Evolutionary conservation across 2,329 filamentous ascomycete species (phyloP).

Genomic region (Gaeumannomyces tritici): DNA sequence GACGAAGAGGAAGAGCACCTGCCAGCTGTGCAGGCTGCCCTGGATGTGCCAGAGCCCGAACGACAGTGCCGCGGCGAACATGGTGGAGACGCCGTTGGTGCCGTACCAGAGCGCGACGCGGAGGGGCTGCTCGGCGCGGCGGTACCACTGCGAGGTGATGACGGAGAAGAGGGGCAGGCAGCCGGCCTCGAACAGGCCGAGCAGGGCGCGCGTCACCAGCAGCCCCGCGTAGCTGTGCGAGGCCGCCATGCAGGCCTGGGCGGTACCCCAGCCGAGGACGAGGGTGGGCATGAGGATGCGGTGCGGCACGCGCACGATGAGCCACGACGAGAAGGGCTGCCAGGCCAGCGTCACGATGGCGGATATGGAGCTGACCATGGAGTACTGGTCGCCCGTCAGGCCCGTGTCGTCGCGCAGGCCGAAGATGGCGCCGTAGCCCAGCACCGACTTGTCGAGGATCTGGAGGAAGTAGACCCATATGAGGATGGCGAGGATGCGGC

Average conservation of each 20-base stretch:
- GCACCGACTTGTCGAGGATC: slow-evolving; percentile 48
- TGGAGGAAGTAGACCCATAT: slow-evolving; percentile 52
- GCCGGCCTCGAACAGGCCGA: slow-evolving; percentile 25
- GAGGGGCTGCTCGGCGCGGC: slow-evolving; percentile 47
- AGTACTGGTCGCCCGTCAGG: slow-evolving; percentile 45
- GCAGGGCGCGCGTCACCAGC: slow-evolving; percentile 18
- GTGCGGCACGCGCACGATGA: slow-evolving; percentile 53
- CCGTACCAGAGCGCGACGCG: slow-evolving; percentile 59
- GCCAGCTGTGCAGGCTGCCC: slow-evolving; percentile 23
- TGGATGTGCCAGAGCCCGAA: slow-evolving; percentile 47
- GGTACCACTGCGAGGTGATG: slow-evolving; percentile 38
- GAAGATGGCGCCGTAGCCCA: slow-evolving; percentile 49
- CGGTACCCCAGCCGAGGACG: slow-evolving; percentile 33
- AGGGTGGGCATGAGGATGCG: slow-evolving; percentile 45
- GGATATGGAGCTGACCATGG: slow-evolving; percentile 45
- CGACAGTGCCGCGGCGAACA: slow-evolving; percentile 45
- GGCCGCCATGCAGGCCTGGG: slow-evolving; percentile 24
- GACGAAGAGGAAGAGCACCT: slow-evolving; percentile 50
- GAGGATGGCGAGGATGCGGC: slow-evolving; percentile 43
- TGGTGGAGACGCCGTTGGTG: slow-evolving; percentile 48
- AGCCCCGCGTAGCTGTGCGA: slow-evolving; percentile 16
- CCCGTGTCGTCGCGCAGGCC: slow-evolving; percentile 38
- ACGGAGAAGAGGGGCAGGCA: slow-evolving; percentile 35
- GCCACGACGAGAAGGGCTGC: slow-evolving; percentile 48
- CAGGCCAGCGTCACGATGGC: slow-evolving; percentile 51